These are phyloP conservation scores for Infundibulicybe gibba DNA, from an alignment of 768 basidiomycete genomes.

Conservation along the genomic window DNA sequence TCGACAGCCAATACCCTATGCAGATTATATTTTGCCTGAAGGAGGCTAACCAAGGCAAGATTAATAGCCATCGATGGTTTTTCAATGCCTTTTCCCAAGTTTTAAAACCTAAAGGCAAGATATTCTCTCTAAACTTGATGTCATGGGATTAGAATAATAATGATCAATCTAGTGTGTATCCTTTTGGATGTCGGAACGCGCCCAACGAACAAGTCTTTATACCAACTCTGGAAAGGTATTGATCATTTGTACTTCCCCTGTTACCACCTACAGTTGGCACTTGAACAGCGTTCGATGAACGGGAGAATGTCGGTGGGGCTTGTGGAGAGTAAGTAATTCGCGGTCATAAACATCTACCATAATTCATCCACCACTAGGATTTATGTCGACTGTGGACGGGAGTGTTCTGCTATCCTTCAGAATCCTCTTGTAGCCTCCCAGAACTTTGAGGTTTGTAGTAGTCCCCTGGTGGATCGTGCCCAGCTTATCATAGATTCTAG, in stretches of 20 bases:
- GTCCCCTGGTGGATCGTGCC: too few relatives aligned
- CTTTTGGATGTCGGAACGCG: conserved; percentile 95
- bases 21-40: conserved; percentile 91
- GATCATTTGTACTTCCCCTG: not conserved
- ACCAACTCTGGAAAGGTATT: conserved; percentile 92
- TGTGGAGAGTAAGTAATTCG: conserved; percentile 96
- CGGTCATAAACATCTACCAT: conserved; percentile 58
- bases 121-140: conserved; percentile 1
- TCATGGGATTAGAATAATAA: not conserved
- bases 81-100: conserved; percentile 94
- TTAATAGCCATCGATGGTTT: conserved; percentile 98
- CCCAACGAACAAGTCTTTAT: conserved; percentile 93
- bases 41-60: conserved; percentile 96
- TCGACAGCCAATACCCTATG: conserved; percentile 71
- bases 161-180: conserved; percentile 59
- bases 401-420: not conserved
- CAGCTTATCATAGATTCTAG: conserved; percentile 21
- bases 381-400: not conserved
- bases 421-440: conserved; percentile 68
- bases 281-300: conserved; percentile 69
- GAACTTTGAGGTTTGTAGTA: conserved; percentile 62
- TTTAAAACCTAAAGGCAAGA: conserved; percentile 74
- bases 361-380: conserved; percentile 63
- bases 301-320: conserved; percentile 85
- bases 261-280: not conserved